A percentile compares a stretch with the other conserved stretches of the same genome.
phyloP scores from a whole-genome alignment of 768 basidiomycete species.

The Tylopilus balloui region DNA sequence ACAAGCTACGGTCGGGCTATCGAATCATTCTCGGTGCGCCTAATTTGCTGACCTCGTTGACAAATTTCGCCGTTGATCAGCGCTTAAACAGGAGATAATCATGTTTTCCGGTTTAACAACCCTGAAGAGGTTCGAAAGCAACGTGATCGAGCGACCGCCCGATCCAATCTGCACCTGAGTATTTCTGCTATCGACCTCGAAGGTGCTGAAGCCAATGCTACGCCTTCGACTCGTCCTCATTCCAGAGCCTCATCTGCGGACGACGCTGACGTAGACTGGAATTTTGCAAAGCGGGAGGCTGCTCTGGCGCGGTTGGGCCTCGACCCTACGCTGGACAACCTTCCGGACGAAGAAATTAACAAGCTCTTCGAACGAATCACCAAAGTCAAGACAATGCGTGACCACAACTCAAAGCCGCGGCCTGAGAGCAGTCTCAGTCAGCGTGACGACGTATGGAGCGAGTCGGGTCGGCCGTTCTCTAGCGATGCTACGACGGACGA shows the following conservation, averaged over 20 bases:
- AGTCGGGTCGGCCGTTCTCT: constrained; percentile 72
- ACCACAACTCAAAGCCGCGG: constrained; percentile 72
- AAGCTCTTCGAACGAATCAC: constrained; percentile 93
- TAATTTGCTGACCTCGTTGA: not conserved
- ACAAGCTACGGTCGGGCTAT: constrained; percentile 89
- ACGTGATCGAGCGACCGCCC: constrained; percentile 74
- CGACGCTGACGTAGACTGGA: constrained; percentile 86
- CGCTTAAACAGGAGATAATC: constrained; percentile 71
- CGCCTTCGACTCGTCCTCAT: constrained; percentile 65
- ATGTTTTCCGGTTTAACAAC: constrained; percentile 97
- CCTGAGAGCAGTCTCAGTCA: constrained; percentile 88
- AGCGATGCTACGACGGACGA: constrained; percentile 83
- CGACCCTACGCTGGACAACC: constrained; percentile 85
- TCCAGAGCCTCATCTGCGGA: constrained; percentile 69
- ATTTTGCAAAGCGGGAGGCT: constrained; percentile 93
- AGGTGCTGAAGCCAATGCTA: constrained; percentile 34
- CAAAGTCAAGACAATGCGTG: constrained; percentile 83
- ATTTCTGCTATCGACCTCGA: constrained; percentile 66
- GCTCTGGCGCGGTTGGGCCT: constrained; percentile 81
- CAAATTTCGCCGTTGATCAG: constrained; percentile 2
- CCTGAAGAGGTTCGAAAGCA: constrained; percentile 92
- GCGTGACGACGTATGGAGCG: constrained; percentile 86
- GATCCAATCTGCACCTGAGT: constrained; percentile 63
- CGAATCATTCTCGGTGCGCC: constrained; percentile 87
- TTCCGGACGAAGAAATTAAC: constrained; percentile 93